phyloP scores from a whole-genome alignment of 129 eudicot genomes.

The Chrysanthemum makinoi region DNA sequence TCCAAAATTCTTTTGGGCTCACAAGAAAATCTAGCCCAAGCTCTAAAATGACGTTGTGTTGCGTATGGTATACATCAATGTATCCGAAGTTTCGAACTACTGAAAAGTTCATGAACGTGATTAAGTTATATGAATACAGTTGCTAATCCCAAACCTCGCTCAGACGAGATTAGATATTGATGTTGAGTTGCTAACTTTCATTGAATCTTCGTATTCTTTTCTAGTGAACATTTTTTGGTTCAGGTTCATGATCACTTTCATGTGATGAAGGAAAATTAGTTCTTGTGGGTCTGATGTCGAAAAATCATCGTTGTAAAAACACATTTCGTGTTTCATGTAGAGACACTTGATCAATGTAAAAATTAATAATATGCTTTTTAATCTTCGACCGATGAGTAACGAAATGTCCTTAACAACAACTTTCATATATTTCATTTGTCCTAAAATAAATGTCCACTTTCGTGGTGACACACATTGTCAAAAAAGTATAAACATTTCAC shows the following conservation, averaged over 20 bases:
- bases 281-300: background rate
- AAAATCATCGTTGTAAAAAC: background rate
- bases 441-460: too few species aligned
- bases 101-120: background rate
- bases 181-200: too few species aligned
- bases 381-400: background rate
- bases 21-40: conserved; percentile 15
- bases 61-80: background rate
- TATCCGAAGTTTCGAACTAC: background rate
- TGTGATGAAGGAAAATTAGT: background rate
- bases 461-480: too few species aligned
- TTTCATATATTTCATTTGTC: too few species aligned
- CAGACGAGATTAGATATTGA: too few species aligned
- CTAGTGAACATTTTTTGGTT: too few species aligned
- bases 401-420: too few species aligned
- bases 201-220: too few species aligned
- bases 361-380: background rate
- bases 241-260: too few species aligned
- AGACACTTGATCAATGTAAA: background rate
- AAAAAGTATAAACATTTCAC: too few species aligned
- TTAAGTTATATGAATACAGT: background rate
- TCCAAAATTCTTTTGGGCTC: conserved; percentile 1
- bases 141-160: background rate
- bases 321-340: background rate
- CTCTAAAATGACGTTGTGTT: background rate